Conservation (phyloP, 805 yeast species). For the Kodamaea kakaduensis region DNA sequence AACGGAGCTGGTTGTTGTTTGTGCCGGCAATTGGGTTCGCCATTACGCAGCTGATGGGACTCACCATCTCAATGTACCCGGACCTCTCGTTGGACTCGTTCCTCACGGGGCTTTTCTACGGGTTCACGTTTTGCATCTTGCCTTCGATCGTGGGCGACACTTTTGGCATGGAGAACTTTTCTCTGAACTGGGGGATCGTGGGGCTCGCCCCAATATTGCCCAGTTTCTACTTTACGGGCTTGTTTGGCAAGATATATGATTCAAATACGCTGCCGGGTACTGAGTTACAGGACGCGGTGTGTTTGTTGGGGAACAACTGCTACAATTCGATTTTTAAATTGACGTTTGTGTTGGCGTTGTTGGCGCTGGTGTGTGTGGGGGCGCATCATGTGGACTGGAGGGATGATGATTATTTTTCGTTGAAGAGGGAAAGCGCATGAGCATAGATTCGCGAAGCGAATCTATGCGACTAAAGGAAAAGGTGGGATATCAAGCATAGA, state of each 20-base stretch:
- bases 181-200: slow-evolving; percentile 71
- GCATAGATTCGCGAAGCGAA: no score
- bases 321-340: slow-evolving; percentile 45
- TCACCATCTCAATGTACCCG: slow-evolving; percentile 26
- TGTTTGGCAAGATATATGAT: slow-evolving; percentile 66
- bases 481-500: no score
- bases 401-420: no score
- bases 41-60: slow-evolving; percentile 49
- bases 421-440: background rate
- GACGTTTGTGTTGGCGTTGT: slow-evolving; percentile 31
- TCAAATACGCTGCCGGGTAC: slow-evolving; percentile 22
- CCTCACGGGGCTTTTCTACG: slow-evolving; percentile 68
- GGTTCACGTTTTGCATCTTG: slow-evolving; percentile 64
- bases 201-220: slow-evolving; percentile 64
- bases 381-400: slow-evolving; percentile 8
- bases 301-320: slow-evolving; percentile 33
- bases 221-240: slow-evolving; percentile 53
- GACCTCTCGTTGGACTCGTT: slow-evolving; percentile 49
- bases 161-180: slow-evolving; percentile 64
- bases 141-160: slow-evolving; percentile 75
- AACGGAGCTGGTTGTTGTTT: slow-evolving; percentile 52
- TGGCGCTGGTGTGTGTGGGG: slow-evolving; percentile 20
- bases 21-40: slow-evolving; percentile 48
- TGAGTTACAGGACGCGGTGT: slow-evolving; percentile 13
- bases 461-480: no score